Base-by-base conservation (phyloP, 2,329 filamentous ascomycete species). In the Botrytis sinoallii region DNA sequence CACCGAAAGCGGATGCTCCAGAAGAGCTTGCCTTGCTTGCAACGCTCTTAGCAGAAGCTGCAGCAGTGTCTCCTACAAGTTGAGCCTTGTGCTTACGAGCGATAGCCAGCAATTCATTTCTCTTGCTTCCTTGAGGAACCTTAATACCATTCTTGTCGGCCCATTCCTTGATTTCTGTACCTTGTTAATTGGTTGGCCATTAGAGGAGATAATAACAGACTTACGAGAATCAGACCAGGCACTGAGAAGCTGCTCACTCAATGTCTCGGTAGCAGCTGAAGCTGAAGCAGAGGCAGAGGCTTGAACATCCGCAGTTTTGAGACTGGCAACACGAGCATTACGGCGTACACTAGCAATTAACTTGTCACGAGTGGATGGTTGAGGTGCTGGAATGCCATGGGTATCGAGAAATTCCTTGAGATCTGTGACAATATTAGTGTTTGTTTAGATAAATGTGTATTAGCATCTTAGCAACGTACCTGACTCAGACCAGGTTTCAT, bases 371-470 rank as follows among this genome's bases (percentile, higher is more conserved):
- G 86, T 91, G 67, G 89, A 89, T 44, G 94, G 92, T 82, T 98
- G 95, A 75, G 96, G 95, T 72, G 89, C 93, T 20, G 93, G 91
- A 83, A 95, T 90, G 70, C 96, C 96, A 78, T 94, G 90, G 77
- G 92, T 91, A 80, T 98, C 96, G 65, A 98, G 91, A 92, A 93
- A 99, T 77, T 93, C 88, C 86, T 98, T 98, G 76, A 97, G 85
- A 68, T 98, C 95, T 81, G 65, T 40, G n/a, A 52, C 6, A 1
- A 7, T 68, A 64, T 79, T 72, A 79, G 75, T 52, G n/a, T 72
- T 20, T 61, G n/a, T 22, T 16, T 48, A 4, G 20, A 32, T 57
- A 18, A 6, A 40, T 66, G 29, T 0, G 5, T 42, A 18, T 29
- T 32, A 7, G 3, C 9, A 29, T 25, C 16, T 42, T 6, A 52